Conservation (phyloP, 805 yeast species). For the Yarrowia divulgata region DNA sequence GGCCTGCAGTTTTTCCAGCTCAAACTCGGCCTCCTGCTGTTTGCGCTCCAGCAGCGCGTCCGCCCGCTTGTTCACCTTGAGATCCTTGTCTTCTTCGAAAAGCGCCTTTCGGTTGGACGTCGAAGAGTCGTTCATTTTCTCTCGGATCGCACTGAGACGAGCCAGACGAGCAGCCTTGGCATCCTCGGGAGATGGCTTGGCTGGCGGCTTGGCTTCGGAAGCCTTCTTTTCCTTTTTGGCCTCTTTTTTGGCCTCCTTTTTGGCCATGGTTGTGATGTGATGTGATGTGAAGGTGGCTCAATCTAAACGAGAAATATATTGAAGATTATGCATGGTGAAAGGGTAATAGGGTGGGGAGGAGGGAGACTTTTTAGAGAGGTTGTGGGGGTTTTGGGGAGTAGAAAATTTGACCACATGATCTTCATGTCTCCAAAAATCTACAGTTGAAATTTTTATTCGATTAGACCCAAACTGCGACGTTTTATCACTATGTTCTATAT, state of each 20-base stretch:
- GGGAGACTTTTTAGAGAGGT: too few species aligned
- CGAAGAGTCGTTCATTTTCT: conserved; percentile 48
- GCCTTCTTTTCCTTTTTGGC: background rate
- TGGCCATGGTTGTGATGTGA: conserved; percentile 11
- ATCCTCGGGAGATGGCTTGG: background rate
- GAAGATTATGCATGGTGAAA: conserved; percentile 7
- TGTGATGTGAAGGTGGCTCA: background rate
- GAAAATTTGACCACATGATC: too few species aligned
- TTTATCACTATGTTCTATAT: too few species aligned
- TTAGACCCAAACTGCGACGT: too few species aligned
- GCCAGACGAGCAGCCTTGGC: conserved; percentile 46
- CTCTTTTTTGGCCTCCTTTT: background rate
- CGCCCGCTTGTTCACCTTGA: conserved; percentile 45
- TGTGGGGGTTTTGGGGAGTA: too few species aligned
- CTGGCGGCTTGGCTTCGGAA: background rate
- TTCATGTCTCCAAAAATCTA: too few species aligned
- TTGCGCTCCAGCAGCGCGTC: conserved; percentile 49
- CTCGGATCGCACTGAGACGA: conserved; percentile 47
- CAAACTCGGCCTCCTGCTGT: conserved; percentile 53
- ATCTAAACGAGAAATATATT: background rate
- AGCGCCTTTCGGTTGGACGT: conserved; percentile 53
- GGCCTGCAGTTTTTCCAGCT: conserved; percentile 52
- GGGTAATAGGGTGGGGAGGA: background rate
- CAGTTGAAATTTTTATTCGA: too few species aligned
- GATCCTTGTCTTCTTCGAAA: conserved; percentile 50